Evolutionary conservation across 2,329 filamentous ascomycete species (phyloP), one percentile per base, ranked within the genome.

Genomic region (Nothopassalora personata): DNA sequence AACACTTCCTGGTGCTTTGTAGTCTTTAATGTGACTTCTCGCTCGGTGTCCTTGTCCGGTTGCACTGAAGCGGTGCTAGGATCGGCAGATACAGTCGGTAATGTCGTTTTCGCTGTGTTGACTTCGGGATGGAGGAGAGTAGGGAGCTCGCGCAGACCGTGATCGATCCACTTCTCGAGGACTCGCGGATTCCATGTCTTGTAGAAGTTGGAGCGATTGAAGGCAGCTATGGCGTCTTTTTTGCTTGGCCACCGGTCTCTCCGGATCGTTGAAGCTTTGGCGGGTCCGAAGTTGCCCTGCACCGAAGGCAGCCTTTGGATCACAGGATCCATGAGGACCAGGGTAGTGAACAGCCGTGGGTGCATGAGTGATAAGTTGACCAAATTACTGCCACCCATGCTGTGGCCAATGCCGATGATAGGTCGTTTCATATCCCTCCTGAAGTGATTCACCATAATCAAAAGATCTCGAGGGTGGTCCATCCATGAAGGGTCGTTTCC

Each of bases 401-500:
- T 96, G 76, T 97, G 93, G 15, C 91, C 93, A 30, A 97, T 75
- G 58, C 90, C 92, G 63, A 97, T 76, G 19, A 97, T 79, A 1
- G 93, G 93, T 0, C 88, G 87, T 11, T 89, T 88, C 82, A 94
- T 91, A 62, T 89, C 79, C 13, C 81, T 77, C 46, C 90, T 88
- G 75, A 96, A 93, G 56, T 84, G 80, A 74, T 96, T 97, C 76
- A 94, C 82, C 75, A 97, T 83, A 70, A 93, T 85, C 18, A 94
- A 81, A 4, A 96, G 83, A 73, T 97, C 93, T 50, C 92, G 85
- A 49, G 89, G 78, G 72, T 94, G 86, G 75, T 97, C 93, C 63
- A 86, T 81, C 92, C 92, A 97, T 67, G 84, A 86, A 36, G 91
- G 91, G 73, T 97, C 92, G 72, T 96, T 89, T 57, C 92, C 93